Conservation (phyloP, 2,329 filamentous ascomycete species). For the Apiospora sp. region DNA sequence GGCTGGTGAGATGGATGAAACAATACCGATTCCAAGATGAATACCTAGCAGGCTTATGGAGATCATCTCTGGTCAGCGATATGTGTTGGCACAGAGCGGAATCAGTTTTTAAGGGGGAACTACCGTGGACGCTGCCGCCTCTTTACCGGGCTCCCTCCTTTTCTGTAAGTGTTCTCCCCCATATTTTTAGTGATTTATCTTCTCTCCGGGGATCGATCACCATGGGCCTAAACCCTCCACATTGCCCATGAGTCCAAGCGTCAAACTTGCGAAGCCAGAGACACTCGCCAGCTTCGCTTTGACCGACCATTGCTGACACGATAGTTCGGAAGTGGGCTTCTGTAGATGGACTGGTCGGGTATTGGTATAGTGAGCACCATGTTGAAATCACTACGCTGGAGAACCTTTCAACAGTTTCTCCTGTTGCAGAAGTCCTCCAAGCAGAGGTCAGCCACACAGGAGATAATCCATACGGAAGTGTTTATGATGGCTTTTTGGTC, state of each 20-base stretch:
- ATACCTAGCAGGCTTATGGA: background rate
- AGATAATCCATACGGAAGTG: background rate
- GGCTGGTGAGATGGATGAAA: background rate
- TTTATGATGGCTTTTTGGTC: background rate
- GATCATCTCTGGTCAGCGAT: background rate
- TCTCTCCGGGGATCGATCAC: too few species aligned
- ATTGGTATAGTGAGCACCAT: background rate
- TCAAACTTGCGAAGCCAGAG: background rate
- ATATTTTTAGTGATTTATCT: accelerated
- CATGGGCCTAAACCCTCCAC: background rate
- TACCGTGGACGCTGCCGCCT: background rate
- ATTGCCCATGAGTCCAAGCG: too few species aligned
- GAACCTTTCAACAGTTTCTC: background rate
- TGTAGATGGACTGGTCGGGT: background rate
- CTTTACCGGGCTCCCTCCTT: background rate
- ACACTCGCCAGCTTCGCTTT: background rate
- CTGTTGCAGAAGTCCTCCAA: background rate
- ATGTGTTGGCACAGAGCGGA: background rate
- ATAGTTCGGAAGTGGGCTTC: background rate
- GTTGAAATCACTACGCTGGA: background rate
- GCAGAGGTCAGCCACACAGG: background rate
- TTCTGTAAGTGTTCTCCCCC: background rate
- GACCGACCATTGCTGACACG: background rate
- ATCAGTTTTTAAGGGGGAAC: accelerated
- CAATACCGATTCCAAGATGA: background rate